Evolutionary conservation across 169 alveolate species (phyloP).

Genomic region (Hepatocystis sp.): DNA sequence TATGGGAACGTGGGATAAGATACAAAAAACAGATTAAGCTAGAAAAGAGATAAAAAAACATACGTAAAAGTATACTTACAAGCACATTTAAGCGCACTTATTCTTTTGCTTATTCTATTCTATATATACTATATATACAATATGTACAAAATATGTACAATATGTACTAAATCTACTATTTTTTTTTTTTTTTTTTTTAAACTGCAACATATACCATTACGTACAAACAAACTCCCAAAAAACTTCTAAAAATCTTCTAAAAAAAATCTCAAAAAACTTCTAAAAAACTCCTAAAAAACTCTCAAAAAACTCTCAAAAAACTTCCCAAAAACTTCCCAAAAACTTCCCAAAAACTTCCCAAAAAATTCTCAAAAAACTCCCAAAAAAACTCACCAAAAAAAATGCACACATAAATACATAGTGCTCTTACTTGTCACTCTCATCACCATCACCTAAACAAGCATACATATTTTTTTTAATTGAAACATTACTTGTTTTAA

Average conservation of each 20-base stretch:
- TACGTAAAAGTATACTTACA: too few species aligned
- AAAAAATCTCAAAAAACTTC: too few species aligned
- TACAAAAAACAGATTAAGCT: too few species aligned
- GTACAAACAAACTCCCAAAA: not conserved
- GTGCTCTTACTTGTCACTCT: slow-evolving; percentile 51
- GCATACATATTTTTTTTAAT: slow-evolving; percentile 65
- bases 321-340: too few species aligned
- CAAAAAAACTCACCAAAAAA: not conserved
- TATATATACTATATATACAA: not conserved
- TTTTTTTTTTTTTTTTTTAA: slow-evolving; percentile 9
- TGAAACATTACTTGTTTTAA: slow-evolving; percentile 59
- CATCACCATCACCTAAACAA: slow-evolving; percentile 68
- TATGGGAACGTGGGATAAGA: not conserved
- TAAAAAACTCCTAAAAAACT: too few species aligned
- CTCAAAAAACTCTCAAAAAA: too few species aligned
- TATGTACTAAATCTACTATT: not conserved
- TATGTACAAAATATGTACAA: not conserved
- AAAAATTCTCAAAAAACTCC: too few species aligned
- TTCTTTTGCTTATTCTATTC: too few species aligned
- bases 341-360: too few species aligned
- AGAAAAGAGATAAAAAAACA: too few species aligned
- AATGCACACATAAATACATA: not conserved
- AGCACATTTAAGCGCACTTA: too few species aligned
- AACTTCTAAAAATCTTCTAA: not conserved
- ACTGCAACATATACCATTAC: too few species aligned